phyloP scores from a whole-genome alignment of 148 eudicot genomes.

The Chenopodium album region DNA sequence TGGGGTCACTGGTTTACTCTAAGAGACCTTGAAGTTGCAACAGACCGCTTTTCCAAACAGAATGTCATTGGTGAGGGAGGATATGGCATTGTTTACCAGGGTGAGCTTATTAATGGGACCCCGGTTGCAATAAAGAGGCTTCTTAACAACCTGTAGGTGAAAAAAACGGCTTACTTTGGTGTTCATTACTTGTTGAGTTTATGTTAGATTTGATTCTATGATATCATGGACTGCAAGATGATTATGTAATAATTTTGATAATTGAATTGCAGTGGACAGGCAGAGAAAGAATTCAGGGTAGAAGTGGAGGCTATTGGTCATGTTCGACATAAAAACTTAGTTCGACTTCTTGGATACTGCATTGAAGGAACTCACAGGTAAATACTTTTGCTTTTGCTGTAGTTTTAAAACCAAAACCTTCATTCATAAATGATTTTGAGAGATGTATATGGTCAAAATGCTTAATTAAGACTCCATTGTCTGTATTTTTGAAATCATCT shows the following conservation, averaged over 20 bases:
- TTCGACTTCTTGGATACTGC: conserved; percentile 81
- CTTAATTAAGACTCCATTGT: background rate
- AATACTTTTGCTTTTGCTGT: background rate
- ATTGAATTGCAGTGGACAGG: conserved; percentile 61
- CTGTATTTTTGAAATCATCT: background rate
- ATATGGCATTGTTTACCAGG: conserved; percentile 78
- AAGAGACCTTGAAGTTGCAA: conserved; percentile 72
- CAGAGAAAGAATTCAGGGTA: conserved; percentile 83
- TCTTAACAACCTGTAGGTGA: conserved; percentile 72
- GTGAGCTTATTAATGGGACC: conserved; percentile 63
- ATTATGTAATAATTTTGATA: background rate
- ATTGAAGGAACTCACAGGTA: conserved; percentile 93
- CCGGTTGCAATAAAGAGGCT: conserved; percentile 79
- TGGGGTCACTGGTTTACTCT: conserved; percentile 95
- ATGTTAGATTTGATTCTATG: background rate
- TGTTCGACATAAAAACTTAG: conserved; percentile 84
- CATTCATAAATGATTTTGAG: background rate
- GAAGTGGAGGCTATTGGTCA: conserved; percentile 97
- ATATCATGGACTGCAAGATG: background rate
- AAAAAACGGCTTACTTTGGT: background rate
- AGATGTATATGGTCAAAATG: background rate
- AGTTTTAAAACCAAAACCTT: background rate
- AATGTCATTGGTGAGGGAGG: conserved; percentile 85
- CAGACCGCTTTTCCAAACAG: conserved; percentile 63
- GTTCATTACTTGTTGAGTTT: background rate